These are phyloP conservation scores for Rhodotorula sp. DNA, from an alignment of 1,284 basidiomycete genomes.

Conservation along the genomic window DNA sequence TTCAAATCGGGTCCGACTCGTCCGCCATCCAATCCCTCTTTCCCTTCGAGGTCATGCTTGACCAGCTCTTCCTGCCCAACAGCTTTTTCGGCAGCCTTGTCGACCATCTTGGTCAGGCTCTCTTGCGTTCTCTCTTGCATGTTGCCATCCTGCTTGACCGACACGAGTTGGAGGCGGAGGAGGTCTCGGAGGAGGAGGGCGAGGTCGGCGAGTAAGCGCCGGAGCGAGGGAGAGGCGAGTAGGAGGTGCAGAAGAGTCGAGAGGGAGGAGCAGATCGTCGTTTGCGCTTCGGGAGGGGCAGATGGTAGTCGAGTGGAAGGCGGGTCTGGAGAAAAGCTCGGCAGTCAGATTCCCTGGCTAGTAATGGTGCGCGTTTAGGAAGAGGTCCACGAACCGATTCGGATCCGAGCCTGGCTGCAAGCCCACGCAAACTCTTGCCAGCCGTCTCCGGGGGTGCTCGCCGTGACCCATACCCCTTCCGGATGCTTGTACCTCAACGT, in stretches of 20 bases:
- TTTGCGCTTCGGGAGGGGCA: neutral
- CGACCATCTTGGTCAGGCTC: conserved; percentile 5
- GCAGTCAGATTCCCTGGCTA: too few relatives aligned
- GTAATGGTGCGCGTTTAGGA: too few relatives aligned
- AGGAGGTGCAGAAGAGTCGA: conserved; percentile 17
- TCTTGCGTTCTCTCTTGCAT: neutral
- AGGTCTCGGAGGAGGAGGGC: conserved; percentile 15
- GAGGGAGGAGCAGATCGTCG: conserved; percentile 2
- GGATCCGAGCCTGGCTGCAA: neutral
- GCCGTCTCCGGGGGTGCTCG: neutral
- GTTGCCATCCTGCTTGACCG: neutral
- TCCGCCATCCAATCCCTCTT: neutral
- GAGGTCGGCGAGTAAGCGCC: conserved; percentile 18
- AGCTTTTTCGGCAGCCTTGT: neutral
- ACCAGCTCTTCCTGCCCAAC: neutral
- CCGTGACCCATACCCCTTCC: neutral
- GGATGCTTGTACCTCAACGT: neutral
- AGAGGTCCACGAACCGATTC: neutral
- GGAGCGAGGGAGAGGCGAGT: conserved; percentile 20
- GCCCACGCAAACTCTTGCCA: conserved; percentile 26
- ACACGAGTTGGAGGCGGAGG: neutral
- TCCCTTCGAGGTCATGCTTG: neutral
- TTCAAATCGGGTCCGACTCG: neutral
- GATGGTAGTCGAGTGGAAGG: neutral
- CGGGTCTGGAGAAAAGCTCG: neutral